Conservation (phyloP, 352 stramenopile genomes). For the Phytophthora macrochlamydospora region DNA sequence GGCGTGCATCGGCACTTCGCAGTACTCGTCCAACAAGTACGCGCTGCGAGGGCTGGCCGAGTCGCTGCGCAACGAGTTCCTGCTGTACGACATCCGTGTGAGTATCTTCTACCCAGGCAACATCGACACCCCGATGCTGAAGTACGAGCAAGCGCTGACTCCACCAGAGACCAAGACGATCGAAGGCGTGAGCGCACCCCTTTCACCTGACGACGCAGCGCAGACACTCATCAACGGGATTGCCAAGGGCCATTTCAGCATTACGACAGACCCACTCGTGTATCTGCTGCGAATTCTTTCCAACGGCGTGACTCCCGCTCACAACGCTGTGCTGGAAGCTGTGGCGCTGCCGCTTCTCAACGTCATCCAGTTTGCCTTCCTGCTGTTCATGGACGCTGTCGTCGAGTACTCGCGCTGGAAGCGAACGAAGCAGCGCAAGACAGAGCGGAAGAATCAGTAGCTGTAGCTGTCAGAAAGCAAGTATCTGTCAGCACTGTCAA, state of each 20-base stretch:
- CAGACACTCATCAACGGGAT: slow-evolving; percentile 44
- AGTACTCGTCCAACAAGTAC: slow-evolving; percentile 56
- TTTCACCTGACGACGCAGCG: slow-evolving; percentile 36
- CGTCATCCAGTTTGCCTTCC: slow-evolving; percentile 40
- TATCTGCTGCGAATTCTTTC: slow-evolving; percentile 46
- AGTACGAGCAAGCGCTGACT: slow-evolving; percentile 39
- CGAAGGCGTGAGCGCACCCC: slow-evolving; percentile 31
- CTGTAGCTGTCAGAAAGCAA: slow-evolving; percentile 6
- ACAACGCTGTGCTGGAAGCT: slow-evolving; percentile 48
- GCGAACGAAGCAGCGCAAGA: slow-evolving; percentile 18
- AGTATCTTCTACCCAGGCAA: slow-evolving; percentile 53
- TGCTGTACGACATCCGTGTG: slow-evolving; percentile 43
- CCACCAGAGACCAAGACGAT: slow-evolving; percentile 51
- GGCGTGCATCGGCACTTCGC: slow-evolving; percentile 48
- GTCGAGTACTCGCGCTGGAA: slow-evolving; percentile 38
- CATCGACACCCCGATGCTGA: slow-evolving; percentile 52
- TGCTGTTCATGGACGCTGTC: slow-evolving; percentile 49
- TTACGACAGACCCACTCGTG: slow-evolving; percentile 55
- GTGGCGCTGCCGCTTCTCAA: slow-evolving; percentile 38
- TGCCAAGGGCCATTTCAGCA: slow-evolving; percentile 48
- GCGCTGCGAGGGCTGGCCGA: slow-evolving; percentile 64
- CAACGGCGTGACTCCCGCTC: slow-evolving; percentile 51
- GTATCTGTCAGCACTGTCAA: neutral
- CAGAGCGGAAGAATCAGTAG: slow-evolving; percentile 27
- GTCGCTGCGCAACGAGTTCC: slow-evolving; percentile 52